Base-by-base conservation (phyloP, 176 grass and related monocot species). In the Rhynchospora tenuis region DNA sequence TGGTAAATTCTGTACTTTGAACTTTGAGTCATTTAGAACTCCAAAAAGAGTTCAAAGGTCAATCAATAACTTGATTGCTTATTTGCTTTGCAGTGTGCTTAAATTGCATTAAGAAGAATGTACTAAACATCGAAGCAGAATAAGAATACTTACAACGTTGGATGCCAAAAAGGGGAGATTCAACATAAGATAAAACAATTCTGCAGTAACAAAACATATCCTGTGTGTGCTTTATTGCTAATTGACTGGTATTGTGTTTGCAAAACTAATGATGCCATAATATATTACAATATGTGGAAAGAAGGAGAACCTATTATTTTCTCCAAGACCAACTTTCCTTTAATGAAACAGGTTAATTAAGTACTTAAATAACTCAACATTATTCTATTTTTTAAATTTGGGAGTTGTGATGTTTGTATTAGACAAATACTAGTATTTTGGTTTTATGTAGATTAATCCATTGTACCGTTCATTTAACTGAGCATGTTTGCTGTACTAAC, bases 1-100 rank as follows among this genome's bases (percentile, higher is more conserved):
- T 22, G 83, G 83, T 88, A 84, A 92, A 76, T 86, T 44, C 2
- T 29, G 5, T 16, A 24, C 10, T 56, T 78, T 78, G 51, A 55
- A 27, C 45, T 29, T 78, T 13, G 23, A 66, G 16, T 66, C 3
- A 64, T 24, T 31, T 66, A 33, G 63, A 66, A 33, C 4, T 31
- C 13, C 13, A 17, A 6, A 66, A 66, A 27, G 15, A 6, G 29
- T 31, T 33, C 13, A 66, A 27, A 66, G 31, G 27, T 4, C 6
- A 64, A 28, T 64, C 29, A 66, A 1, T 33, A 13, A 33, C 9
- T 16, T 23, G 9, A 66, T 20, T 66, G 63, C 7, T 31, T 13
- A 66, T 66, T 66, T 33, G 16, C 23, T 66, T 66, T 33, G 63
- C 63, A 66, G 63, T 3, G 27, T 24, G 23, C 63, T 66, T 33